phyloP scores from a whole-genome alignment of 2,329 filamentous ascomycete species.

The Talaromyces sp. region DNA sequence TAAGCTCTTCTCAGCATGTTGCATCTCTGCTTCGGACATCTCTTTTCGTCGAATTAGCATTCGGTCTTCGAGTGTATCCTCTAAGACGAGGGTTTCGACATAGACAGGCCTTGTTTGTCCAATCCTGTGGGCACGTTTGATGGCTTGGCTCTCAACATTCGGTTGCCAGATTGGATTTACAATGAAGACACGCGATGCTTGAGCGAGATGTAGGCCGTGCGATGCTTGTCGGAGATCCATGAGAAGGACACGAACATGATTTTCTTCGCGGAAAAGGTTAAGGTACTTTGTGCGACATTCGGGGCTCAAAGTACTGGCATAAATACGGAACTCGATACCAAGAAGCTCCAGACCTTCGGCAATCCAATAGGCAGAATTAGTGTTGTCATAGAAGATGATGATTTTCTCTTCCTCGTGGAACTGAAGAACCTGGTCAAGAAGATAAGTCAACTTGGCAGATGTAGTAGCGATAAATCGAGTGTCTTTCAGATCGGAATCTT shows the following conservation, averaged over 20 bases:
- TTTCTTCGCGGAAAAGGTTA: slow-evolving; percentile 71
- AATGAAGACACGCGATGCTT: slow-evolving; percentile 84
- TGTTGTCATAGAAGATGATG: slow-evolving; percentile 87
- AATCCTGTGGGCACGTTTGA: slow-evolving; percentile 86
- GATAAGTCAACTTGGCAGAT: slow-evolving; percentile 84
- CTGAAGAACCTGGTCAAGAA: slow-evolving; percentile 71
- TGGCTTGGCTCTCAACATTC: slow-evolving; percentile 82
- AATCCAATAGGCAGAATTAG: slow-evolving; percentile 84
- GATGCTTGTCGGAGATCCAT: slow-evolving; percentile 93
- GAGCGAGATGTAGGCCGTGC: slow-evolving; percentile 81
- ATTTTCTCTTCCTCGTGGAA: slow-evolving; percentile 79
- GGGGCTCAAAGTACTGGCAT: slow-evolving; percentile 58
- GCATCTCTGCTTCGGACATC: slow-evolving; percentile 68
- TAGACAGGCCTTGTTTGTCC: slow-evolving; percentile 77
- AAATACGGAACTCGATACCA: slow-evolving; percentile 63
- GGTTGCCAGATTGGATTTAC: slow-evolving; percentile 86
- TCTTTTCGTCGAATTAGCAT: slow-evolving; percentile 73
- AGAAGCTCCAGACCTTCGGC: slow-evolving; percentile 78
- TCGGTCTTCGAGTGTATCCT: slow-evolving; percentile 79
- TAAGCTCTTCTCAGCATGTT: slow-evolving; percentile 58
- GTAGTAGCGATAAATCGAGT: slow-evolving; percentile 74
- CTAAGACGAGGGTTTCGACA: slow-evolving; percentile 83
- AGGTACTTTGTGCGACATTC: slow-evolving; percentile 74
- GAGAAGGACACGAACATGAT: slow-evolving; percentile 73
- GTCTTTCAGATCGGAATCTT: slow-evolving; percentile 57